Conservation (phyloP, 2,329 filamentous ascomycete species). For the Ceratocystis alfenasii region DNA sequence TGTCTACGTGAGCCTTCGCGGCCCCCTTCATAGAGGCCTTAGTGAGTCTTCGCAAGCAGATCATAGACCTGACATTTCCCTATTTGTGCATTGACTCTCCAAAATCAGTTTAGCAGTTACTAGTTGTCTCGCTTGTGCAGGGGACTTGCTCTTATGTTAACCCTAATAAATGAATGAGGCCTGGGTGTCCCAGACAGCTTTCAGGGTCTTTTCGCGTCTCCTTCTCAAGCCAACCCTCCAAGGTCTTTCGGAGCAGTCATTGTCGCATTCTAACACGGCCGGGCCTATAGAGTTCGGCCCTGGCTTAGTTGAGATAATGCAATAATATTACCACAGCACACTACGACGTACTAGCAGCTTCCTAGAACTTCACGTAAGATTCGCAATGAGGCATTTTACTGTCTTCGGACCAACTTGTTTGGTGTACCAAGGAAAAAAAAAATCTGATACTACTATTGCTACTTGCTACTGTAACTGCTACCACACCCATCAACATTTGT, state of each 20-base stretch:
- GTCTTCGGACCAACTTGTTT: too few relatives aligned
- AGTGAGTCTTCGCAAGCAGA: neutral
- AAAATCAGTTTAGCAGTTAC: neutral
- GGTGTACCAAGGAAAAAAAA: too few relatives aligned
- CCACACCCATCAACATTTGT: neutral
- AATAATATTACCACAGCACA: too few relatives aligned
- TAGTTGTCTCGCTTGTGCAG: constrained; percentile 3
- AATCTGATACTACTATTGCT: neutral
- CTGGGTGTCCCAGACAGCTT: neutral
- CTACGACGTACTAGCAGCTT: too few relatives aligned
- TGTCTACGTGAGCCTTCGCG: neutral
- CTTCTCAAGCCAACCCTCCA: too few relatives aligned
- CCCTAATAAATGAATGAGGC: neutral
- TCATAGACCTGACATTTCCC: constrained; percentile 1
- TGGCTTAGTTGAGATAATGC: too few relatives aligned
- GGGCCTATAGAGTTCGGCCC: too few relatives aligned
- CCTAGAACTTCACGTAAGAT: too few relatives aligned
- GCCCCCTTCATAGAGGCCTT: neutral
- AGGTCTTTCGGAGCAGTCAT: too few relatives aligned
- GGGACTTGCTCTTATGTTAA: neutral
- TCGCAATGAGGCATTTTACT: too few relatives aligned
- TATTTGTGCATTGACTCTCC: constrained; percentile 5
- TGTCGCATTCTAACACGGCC: too few relatives aligned
- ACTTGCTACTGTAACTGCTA: neutral
- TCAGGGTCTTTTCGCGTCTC: too few relatives aligned